Conservation (phyloP, 306 rosid genomes). For the Datisca glomerata region DNA sequence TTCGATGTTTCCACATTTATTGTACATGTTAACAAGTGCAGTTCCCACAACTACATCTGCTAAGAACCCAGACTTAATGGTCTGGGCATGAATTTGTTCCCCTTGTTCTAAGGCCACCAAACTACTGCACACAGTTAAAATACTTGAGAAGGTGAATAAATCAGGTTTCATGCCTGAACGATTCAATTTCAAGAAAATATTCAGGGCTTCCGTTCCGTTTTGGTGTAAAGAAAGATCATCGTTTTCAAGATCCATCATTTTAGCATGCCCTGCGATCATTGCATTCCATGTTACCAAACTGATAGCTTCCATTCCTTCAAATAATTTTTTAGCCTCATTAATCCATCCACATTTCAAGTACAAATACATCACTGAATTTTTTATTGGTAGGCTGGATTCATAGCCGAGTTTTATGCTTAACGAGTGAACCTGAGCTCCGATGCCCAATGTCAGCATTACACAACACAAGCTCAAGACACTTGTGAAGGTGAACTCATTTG, state of each 20-base stretch:
- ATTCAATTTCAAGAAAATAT: conserved; percentile 40
- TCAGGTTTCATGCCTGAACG: conserved; percentile 60
- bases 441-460: conserved; percentile 27
- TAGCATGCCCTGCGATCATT: conserved; percentile 74
- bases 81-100: conserved; percentile 76
- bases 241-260: conserved; percentile 48
- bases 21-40: conserved; percentile 69
- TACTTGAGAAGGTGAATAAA: conserved; percentile 68
- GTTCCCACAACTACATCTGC: conserved; percentile 62
- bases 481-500: conserved; percentile 69
- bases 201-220: conserved; percentile 59
- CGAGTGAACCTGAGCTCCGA: conserved; percentile 61
- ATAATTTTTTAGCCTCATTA: conserved; percentile 47
- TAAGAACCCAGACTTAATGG: conserved; percentile 52
- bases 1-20: conserved; percentile 77
- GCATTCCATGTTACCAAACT: conserved; percentile 82
- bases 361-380: conserved; percentile 55
- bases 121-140: conserved; percentile 57
- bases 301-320: conserved; percentile 33
- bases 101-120: conserved; percentile 68
- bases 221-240: conserved; percentile 45
- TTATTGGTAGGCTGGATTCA: conserved; percentile 37
- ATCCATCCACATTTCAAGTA: conserved; percentile 64
- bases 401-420: conserved; percentile 49
- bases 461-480: conserved; percentile 65